A percentile compares a stretch with the other conserved stretches of the same genome.
Evolutionary conservation across 2,329 filamentous ascomycete genomes (phyloP).

Genomic region (Penicillium hordei): DNA sequence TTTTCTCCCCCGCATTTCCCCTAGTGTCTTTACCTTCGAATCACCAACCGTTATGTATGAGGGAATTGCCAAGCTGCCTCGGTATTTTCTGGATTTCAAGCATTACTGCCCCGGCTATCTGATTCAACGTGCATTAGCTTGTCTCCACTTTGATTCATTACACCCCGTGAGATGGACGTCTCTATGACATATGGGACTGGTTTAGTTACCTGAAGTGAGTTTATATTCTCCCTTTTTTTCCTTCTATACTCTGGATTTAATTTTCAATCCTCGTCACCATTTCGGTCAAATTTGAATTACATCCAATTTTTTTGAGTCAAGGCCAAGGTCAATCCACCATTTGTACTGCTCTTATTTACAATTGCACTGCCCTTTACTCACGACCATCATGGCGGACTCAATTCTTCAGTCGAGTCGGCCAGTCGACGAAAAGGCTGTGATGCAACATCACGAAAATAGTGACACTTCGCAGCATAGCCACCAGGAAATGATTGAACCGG

Average conservation of each 20-base stretch:
- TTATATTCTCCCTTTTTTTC: background rate
- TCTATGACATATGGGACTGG: background rate
- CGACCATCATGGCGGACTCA: conserved; percentile 17
- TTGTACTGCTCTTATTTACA: background rate
- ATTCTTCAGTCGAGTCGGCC: conserved; percentile 19
- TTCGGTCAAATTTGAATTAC: background rate
- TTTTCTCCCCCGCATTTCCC: conserved; percentile 28
- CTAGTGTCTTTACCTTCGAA: background rate
- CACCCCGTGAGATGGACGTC: too few species aligned
- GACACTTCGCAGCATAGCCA: conserved; percentile 39
- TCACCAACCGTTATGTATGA: background rate
- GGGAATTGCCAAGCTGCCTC: conserved; percentile 25
- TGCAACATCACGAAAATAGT: conserved; percentile 29
- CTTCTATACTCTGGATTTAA: background rate
- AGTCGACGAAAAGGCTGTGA: conserved; percentile 31
- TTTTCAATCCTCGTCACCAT: background rate
- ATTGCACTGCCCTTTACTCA: background rate
- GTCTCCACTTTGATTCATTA: conserved; percentile 6
- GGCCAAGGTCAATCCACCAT: background rate
- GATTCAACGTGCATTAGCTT: background rate
- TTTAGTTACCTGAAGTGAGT: background rate
- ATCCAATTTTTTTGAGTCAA: background rate
- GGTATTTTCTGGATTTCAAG: conserved; percentile 26
- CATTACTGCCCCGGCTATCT: conserved; percentile 15
- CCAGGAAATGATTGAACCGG: conserved; percentile 49